These are phyloP conservation scores for Amesomyces nigricolor DNA, from an alignment of 2,329 filamentous ascomycete genomes.

Conservation along the genomic window DNA sequence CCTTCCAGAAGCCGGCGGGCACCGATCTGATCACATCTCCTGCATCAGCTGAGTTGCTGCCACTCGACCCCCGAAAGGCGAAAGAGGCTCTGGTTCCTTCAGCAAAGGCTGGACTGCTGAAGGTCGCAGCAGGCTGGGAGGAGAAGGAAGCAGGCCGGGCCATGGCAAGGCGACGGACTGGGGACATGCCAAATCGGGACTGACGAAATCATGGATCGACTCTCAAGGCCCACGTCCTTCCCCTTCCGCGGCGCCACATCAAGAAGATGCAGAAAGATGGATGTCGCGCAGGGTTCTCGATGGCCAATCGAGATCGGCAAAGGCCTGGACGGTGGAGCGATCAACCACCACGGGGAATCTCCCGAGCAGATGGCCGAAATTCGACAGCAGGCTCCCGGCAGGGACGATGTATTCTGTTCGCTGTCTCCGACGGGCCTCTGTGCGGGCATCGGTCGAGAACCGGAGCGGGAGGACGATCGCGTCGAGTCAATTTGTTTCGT, in stretches of 20 bases:
- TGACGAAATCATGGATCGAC: background rate
- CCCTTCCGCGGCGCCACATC: slow-evolving; percentile 11
- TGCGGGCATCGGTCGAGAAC: background rate
- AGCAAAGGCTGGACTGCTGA: background rate
- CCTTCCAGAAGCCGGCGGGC: slow-evolving; percentile 22
- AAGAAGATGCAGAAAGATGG: slow-evolving; percentile 1
- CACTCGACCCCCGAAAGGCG: background rate
- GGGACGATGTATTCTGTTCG: slow-evolving; percentile 3
- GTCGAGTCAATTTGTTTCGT: background rate
- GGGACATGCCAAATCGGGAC: slow-evolving; percentile 7
- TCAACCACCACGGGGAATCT: background rate
- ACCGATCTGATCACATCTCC: slow-evolving; percentile 1
- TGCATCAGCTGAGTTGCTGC: background rate
- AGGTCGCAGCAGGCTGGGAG: background rate
- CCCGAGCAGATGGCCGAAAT: background rate
- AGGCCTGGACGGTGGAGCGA: background rate
- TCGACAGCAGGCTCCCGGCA: background rate
- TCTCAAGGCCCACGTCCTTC: slow-evolving; percentile 6
- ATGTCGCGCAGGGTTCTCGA: slow-evolving; percentile 17
- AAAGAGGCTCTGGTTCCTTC: too few relatives aligned
- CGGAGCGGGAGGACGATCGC: background rate
- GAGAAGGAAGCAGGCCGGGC: background rate
- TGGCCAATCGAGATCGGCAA: slow-evolving; percentile 6
- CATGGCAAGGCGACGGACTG: background rate
- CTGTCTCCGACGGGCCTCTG: background rate